Percentiles rank a stretch among this genome's conserved stretches.
Evolutionary conservation across 176 grass and related monocot species (phyloP).

Genomic region (Avena atlantica): DNA sequence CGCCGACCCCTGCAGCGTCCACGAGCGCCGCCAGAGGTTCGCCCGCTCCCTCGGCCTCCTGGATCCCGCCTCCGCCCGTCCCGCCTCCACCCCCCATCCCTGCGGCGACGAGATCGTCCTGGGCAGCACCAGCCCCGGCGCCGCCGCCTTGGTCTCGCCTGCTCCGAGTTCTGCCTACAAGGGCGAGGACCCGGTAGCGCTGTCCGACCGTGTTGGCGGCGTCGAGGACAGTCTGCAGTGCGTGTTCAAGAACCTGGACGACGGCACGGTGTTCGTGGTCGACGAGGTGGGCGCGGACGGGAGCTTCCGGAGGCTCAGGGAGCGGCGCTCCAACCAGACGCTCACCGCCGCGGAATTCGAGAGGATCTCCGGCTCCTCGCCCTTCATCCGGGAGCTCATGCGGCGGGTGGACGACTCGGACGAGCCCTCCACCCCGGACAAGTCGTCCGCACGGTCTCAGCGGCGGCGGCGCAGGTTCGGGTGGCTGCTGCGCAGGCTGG

Average conservation of each 20-base stretch:
- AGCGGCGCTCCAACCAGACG: conserved; percentile 65
- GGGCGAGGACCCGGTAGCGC: conserved; percentile 7
- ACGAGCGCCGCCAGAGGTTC: conserved; percentile 64
- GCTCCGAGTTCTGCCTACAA: background rate
- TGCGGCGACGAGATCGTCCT: conserved; percentile 37
- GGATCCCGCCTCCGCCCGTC: background rate
- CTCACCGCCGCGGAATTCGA: conserved; percentile 66
- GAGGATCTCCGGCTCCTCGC: conserved; percentile 62
- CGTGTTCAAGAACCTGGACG: conserved; percentile 82
- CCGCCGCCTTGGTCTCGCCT: background rate
- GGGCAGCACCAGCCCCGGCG: background rate
- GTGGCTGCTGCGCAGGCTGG: conserved; percentile 82
- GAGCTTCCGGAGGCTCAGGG: conserved; percentile 57
- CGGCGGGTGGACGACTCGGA: conserved; percentile 57
- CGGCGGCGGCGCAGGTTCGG: conserved; percentile 35
- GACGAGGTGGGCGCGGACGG: conserved; percentile 74
- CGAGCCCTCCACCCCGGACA: conserved; percentile 37
- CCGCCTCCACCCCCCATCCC: background rate
- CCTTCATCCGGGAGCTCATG: conserved; percentile 76
- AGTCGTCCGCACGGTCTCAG: background rate
- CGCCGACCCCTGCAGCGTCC: conserved; percentile 53
- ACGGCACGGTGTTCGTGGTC: conserved; percentile 70
- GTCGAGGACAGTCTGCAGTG: conserved; percentile 41
- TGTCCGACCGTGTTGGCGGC: background rate
- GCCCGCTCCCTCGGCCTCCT: conserved; percentile 60